Conservation (phyloP, 176 grass and related monocot genomes). For the Miscanthus lutarioriparius region DNA sequence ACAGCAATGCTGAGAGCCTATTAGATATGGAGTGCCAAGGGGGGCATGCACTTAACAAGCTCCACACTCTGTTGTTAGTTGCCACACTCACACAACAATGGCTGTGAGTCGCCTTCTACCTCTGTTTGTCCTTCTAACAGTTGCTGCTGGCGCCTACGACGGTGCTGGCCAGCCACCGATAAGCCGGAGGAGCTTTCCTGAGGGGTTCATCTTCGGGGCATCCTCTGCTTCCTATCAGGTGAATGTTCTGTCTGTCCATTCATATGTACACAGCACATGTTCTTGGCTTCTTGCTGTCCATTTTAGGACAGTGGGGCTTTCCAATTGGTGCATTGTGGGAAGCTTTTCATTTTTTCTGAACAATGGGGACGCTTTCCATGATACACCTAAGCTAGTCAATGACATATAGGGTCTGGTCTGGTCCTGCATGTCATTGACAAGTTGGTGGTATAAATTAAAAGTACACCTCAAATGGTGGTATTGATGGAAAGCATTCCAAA, state of each 20-base stretch:
- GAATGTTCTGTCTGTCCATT: neutral
- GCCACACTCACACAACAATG: neutral
- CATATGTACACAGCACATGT: neutral
- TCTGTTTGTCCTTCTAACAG: neutral
- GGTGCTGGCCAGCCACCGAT: neutral
- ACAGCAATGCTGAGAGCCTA: neutral
- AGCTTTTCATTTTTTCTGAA: no score
- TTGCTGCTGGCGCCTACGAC: neutral
- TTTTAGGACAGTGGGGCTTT: neutral
- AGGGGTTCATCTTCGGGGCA: conserved; percentile 37
- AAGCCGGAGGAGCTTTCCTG: conserved; percentile 30
- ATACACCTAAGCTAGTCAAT: no score
- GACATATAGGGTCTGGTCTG: no score
- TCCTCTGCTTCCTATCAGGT: conserved; percentile 40
- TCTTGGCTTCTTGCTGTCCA: no score
- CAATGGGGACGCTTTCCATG: no score
- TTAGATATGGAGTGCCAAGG: neutral
- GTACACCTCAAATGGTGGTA: no score
- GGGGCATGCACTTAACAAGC: neutral
- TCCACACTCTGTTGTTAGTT: neutral
- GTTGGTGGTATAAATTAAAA: no score
- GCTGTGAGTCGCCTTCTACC: neutral
- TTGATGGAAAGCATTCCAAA: no score
- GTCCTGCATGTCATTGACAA: no score
- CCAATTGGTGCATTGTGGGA: neutral